A percentile compares a stretch with the other conserved stretches of the same genome.
Evolutionary conservation across 495 filamentous ascomycete genomes (phyloP).

Genomic region (Cairneyella variabilis): DNA sequence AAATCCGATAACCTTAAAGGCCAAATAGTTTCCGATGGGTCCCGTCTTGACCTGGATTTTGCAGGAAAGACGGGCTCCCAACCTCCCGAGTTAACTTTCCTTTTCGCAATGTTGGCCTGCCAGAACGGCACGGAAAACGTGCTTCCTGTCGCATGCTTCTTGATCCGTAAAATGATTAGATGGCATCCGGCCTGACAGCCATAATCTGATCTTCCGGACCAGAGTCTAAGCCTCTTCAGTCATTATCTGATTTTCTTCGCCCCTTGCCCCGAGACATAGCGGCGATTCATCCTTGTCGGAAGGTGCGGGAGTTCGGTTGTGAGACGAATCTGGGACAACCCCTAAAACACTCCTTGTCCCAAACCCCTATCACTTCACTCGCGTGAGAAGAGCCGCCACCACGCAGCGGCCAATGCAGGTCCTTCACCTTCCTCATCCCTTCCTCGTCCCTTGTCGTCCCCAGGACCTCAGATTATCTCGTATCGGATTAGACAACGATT

Average conservation of each 20-base stretch:
- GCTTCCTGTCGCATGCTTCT: no score
- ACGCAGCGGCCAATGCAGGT: conserved; percentile 11
- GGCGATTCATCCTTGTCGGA: conserved; percentile 13
- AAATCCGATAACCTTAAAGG: no score
- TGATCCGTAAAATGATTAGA: conserved; percentile 2
- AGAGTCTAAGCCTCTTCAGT: conserved; percentile 1
- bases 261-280: conserved; percentile 16
- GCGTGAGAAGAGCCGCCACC: conserved; percentile 3
- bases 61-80: no score
- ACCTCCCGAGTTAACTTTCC: no score
- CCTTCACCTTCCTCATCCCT: not conserved
- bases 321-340: conserved; percentile 27
- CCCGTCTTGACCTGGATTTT: no score
- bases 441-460: not conserved
- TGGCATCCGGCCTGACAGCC: not conserved
- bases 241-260: conserved; percentile 11
- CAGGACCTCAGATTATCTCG: not conserved
- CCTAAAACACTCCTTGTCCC: conserved; percentile 21
- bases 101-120: no score
- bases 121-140: no score
- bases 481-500: conserved; percentile 9
- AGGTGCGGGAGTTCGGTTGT: conserved; percentile 10
- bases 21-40: no score
- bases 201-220: conserved; percentile 9
- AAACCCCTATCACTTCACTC: no score